Base-by-base conservation (phyloP, 306 rosid genomes). In the Cucurbita argyrosperma region DNA sequence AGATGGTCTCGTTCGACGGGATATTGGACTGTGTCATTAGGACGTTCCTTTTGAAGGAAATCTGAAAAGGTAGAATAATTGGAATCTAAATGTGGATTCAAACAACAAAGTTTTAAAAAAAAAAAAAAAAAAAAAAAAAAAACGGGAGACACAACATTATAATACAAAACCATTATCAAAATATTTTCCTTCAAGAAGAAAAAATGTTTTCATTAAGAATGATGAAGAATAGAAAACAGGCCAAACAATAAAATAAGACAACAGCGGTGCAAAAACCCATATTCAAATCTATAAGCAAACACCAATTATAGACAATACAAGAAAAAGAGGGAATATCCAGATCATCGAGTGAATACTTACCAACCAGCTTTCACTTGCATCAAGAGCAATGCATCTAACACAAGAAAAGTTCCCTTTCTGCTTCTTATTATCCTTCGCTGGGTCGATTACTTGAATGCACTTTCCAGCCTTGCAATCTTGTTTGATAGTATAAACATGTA, bases 321-420 rank as follows among this genome's bases (percentile, higher is more conserved):
- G 26, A 57, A 26, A 26, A 59, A 1, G 65, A 42, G 18, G 37
- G 35, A 74, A 51, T 23, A 50, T 68, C 55, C 66, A 12, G 61
- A 45, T 47, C 72, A 30, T 14, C 7, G 5, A 26, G 45, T 15
- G 53, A 57, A 79, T 79, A 57, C 97, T 83, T 82, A 90, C 98
- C 97, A 90, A 82, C 98, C 97, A 90, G 82, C 96, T 93, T 83
- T 93, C 97, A 82, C 90, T 89, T 57, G 89, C 87, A 83, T 90
- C 98, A 77, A 90, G 85, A 78, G 88, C 85, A 78, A 93, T 83
- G 81, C 89, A 89, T 55, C 96, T 86, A 75, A 93, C 78, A 78
- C 87, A 81, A 0, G 91, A 81, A 78, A 79, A 80, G 60, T 77
- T 70, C 75, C 97, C 90, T 85, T 80, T 85, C 68, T 42, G 68